Evolutionary conservation across 352 stramenopile species (phyloP).

Genomic region (Globisporangium paddicum): DNA sequence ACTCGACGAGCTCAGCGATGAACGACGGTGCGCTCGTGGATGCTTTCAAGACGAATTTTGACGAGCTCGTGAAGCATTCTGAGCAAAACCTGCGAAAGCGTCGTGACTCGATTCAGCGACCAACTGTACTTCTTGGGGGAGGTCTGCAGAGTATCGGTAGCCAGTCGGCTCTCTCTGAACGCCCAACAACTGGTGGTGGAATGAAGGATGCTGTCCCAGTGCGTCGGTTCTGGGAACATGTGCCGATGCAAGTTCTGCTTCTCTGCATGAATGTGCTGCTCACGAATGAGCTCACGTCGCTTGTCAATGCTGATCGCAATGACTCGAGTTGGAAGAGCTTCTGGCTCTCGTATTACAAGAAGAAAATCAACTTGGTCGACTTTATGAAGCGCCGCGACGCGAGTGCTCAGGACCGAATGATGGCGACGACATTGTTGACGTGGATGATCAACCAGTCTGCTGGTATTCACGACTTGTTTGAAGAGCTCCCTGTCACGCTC

Average conservation of each 20-base stretch:
- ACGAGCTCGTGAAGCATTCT: slow-evolving; percentile 21
- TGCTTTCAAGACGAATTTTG: slow-evolving; percentile 46
- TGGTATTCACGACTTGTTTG: slow-evolving; percentile 45
- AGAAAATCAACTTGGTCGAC: slow-evolving; percentile 41
- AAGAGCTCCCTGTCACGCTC: slow-evolving; percentile 23
- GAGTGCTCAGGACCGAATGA: slow-evolving; percentile 24
- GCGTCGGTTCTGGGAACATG: slow-evolving; percentile 25
- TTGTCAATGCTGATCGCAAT: slow-evolving; percentile 36
- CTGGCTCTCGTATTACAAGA: slow-evolving; percentile 39
- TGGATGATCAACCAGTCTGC: slow-evolving; percentile 39
- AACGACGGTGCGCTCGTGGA: slow-evolving; percentile 25
- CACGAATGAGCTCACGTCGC: slow-evolving; percentile 39
- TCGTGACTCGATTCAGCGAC: slow-evolving; percentile 3
- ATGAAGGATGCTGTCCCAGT: not conserved
- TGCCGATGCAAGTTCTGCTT: slow-evolving; percentile 50
- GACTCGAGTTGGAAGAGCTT: slow-evolving; percentile 37
- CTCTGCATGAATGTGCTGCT: slow-evolving; percentile 54
- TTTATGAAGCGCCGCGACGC: slow-evolving; percentile 29
- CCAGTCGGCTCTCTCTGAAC: not conserved
- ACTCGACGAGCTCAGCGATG: slow-evolving; percentile 28
- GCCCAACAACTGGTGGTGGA: not conserved
- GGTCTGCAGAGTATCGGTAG: not conserved
- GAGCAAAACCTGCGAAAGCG: slow-evolving; percentile 7
- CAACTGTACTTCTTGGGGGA: not conserved
- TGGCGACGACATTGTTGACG: slow-evolving; percentile 41